Evolutionary conservation across 805 yeast species (phyloP).

Genomic region (Kodamaea neixiangensis): DNA sequence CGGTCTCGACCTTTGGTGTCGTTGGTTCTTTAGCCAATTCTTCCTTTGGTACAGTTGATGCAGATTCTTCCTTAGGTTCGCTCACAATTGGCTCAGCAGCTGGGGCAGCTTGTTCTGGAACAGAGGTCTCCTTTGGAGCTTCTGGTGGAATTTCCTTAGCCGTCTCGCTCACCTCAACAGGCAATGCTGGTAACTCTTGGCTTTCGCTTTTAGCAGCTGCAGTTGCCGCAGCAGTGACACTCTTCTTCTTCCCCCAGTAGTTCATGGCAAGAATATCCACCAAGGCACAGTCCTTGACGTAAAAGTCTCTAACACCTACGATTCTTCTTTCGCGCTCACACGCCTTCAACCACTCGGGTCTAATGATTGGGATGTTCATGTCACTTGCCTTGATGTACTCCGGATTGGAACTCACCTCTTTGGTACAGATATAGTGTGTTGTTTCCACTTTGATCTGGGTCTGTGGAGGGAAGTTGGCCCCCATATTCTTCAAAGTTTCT

Average conservation of each 20-base stretch:
- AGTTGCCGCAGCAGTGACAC: slow-evolving; percentile 12
- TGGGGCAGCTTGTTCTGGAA: not conserved
- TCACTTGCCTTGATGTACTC: slow-evolving; percentile 80
- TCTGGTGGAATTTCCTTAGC: not conserved
- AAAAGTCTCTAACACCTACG: slow-evolving; percentile 89
- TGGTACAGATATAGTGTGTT: slow-evolving; percentile 83
- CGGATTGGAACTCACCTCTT: slow-evolving; percentile 58
- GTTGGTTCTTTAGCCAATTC: not conserved
- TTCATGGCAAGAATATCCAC: slow-evolving; percentile 45
- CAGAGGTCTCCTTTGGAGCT: not conserved
- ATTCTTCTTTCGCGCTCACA: slow-evolving; percentile 87
- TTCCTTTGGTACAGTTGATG: not conserved
- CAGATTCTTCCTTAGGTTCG: too few species aligned
- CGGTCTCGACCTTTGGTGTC: not conserved
- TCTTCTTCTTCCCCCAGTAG: slow-evolving; percentile 31
- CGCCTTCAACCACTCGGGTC: slow-evolving; percentile 97
- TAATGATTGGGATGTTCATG: slow-evolving; percentile 86
- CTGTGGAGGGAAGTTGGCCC: slow-evolving; percentile 75
- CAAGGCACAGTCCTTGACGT: slow-evolving; percentile 56
- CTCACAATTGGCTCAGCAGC: too few species aligned
- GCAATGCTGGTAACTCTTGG: slow-evolving; percentile 1
- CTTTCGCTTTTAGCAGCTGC: slow-evolving; percentile 1
- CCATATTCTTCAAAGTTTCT: slow-evolving; percentile 64
- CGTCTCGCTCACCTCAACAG: not conserved
- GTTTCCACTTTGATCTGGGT: slow-evolving; percentile 80